Base-by-base conservation (phyloP, 2,329 filamentous ascomycete species). In the Colletotrichum sp. region DNA sequence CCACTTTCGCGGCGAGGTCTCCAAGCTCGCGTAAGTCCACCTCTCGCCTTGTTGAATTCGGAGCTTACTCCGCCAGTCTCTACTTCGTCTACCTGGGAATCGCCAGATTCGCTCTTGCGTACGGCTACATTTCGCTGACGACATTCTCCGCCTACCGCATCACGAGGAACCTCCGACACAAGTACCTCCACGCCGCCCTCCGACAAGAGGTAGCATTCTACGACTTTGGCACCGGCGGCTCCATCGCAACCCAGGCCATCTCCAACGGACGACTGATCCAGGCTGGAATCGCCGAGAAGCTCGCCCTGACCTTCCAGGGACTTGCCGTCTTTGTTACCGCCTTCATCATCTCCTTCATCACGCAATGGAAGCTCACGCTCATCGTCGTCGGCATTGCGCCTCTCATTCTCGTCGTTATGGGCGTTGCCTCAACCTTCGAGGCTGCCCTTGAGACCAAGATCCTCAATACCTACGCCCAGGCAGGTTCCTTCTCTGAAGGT, bases 41-140 rank as follows among this genome's bases (percentile, higher is more conserved):
- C 2, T 4, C 19, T n/a, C 12, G 27, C 1, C 2, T 27, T 4
- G 5, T 6, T 4, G 13, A 30, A 25, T 8, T 29, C 15, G 30
- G 16, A 16, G 34, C 70, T 63, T 11, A 71, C 57, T 19, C 3
- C 49, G 8, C 8, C 19, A 89, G 88, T 1, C 82, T 92, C 8
- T 92, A 89, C 80, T 91, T 92, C 78, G 85, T 92, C 30, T 92
- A 92, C 77, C 84, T 92, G 15, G 91, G 91, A 78, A 83, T 92
- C 67, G 90, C 82, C 0, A 88, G 89, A 61, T 89, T 92, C 75
- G 79, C 83, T 27, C 81, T 90, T 19, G 85, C 88, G 15, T 92
- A 92, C 77, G 79, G 86, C 22, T 86, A 87, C 80, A 85, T 85
- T 63, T 80, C 83, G 5, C 82, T 85, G 65, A 81, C 90, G 25